Conservation (phyloP, 2,329 filamentous ascomycete species). For the Paraphaeosphaeria minitans region DNA sequence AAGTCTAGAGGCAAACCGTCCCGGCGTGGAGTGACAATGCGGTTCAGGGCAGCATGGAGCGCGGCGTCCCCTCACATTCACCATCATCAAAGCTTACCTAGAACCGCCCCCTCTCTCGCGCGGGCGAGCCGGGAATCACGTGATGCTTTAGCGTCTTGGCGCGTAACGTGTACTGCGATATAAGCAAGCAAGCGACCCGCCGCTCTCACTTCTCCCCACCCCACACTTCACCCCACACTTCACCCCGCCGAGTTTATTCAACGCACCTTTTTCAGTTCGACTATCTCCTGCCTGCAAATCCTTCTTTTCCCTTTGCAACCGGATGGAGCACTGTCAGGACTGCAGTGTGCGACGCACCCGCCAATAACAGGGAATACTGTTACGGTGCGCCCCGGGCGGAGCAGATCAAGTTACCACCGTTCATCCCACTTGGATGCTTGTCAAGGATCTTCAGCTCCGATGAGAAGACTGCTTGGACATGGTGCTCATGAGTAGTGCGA, state of each 20-base stretch:
- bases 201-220: not conserved
- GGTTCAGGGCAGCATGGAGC: not conserved
- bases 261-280: too few relatives aligned
- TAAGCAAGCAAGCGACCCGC: not conserved
- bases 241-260: too few relatives aligned
- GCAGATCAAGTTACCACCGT: too few relatives aligned
- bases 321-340: not conserved
- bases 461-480: too few relatives aligned
- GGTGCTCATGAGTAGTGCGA: not conserved
- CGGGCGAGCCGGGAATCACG: not conserved
- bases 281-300: not conserved
- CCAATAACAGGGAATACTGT: too few relatives aligned
- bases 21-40: not conserved
- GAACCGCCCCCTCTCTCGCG: not conserved
- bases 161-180: not conserved
- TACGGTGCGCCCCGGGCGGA: too few relatives aligned
- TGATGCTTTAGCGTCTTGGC: not conserved
- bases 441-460: too few relatives aligned
- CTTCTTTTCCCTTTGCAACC: not conserved
- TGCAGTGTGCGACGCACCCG: not conserved
- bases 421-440: too few relatives aligned
- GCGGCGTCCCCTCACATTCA: not conserved
- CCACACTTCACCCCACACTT: too few relatives aligned
- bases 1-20: not conserved
- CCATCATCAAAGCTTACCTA: not conserved